These are phyloP conservation scores for Leccinum boreale DNA, from an alignment of 768 basidiomycete species.

Conservation along the genomic window DNA sequence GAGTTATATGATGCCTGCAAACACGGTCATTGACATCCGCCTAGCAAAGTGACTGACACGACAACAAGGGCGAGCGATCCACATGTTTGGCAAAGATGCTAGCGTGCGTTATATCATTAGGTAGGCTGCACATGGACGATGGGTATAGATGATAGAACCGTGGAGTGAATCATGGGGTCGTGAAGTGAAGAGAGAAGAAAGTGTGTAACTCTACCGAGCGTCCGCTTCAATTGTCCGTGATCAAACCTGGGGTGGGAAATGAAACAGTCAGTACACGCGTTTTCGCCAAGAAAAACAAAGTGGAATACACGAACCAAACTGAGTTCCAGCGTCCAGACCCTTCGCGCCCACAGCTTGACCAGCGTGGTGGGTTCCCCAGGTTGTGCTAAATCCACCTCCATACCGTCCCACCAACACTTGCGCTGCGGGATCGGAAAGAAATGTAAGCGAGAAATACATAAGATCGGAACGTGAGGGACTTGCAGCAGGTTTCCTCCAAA, in stretches of 20 bases:
- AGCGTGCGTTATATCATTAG: conserved; percentile 27
- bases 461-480: conserved; percentile 31
- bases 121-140: conserved; percentile 25
- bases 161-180: conserved; percentile 18
- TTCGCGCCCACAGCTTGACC: conserved; percentile 93
- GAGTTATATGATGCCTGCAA: background rate
- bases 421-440: conserved; percentile 50
- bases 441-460: background rate
- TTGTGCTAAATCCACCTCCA: conserved; percentile 80
- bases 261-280: conserved; percentile 8
- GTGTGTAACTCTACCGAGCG: conserved; percentile 3
- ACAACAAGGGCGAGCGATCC: background rate
- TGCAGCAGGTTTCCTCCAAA: conserved; percentile 99
- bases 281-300: background rate
- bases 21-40: background rate
- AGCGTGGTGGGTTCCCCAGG: conserved; percentile 47
- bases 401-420: conserved; percentile 99
- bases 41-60: background rate
- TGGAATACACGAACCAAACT: conserved; percentile 62
- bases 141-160: conserved; percentile 25
- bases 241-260: conserved; percentile 17
- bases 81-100: conserved; percentile 20
- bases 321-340: conserved; percentile 98
- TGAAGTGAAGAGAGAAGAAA: conserved; percentile 11
- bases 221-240: background rate